Evolutionary conservation across 192 early-diverging fungal genomes (phyloP), one percentile per base, ranked within the genome.

Genomic region (Coemansia sp.): DNA sequence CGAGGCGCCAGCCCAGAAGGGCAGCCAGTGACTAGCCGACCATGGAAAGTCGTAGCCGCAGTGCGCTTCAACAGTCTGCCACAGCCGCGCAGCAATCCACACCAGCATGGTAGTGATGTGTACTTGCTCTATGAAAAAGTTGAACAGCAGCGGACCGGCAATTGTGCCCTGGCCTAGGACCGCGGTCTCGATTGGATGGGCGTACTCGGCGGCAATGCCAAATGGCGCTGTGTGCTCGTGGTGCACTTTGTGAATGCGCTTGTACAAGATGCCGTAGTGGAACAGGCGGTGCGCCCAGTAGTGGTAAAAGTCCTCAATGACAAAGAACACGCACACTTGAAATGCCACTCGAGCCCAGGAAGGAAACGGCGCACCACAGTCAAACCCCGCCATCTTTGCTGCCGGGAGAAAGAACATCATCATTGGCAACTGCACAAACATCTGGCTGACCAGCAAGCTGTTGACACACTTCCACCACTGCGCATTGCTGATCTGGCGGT

Each of bases 11-110:
- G 92, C 91, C 93, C 94, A 95, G 78, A 94, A 90, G 34, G 92
- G 92, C 40, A 94, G 35, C 66, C 85, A 93, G 84, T 92, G 85
- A 67, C 86, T 88, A 60, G 93, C 82, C 2, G 90, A 88, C 94
- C 94, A 96, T 8, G 91, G 91, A 60, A 91, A 87, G 65, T 91
- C 86, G 70, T 89, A 93, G 2, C 91, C 91, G 55, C 86, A 87
- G 76, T 93, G 91, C 4, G 86, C 84, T 62, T 88, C 88, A 35
- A 91, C 85, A 7, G 87, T 86, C 76, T 87, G 85, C 51, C 81
- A 65, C 56, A 88, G 80, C 43, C 86, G 69, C 20, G 91, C 80
- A 8, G 84, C 84, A 60, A 91, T 82, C 92, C 92, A 93, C 8
- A 84, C 69, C 65, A 85, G 76, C 73, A 93, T 76, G 16, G 86